Evolutionary conservation across 768 basidiomycete species (phyloP), one percentile per base, ranked within the genome.

Genomic region (Xerocomus potaroensis): DNA sequence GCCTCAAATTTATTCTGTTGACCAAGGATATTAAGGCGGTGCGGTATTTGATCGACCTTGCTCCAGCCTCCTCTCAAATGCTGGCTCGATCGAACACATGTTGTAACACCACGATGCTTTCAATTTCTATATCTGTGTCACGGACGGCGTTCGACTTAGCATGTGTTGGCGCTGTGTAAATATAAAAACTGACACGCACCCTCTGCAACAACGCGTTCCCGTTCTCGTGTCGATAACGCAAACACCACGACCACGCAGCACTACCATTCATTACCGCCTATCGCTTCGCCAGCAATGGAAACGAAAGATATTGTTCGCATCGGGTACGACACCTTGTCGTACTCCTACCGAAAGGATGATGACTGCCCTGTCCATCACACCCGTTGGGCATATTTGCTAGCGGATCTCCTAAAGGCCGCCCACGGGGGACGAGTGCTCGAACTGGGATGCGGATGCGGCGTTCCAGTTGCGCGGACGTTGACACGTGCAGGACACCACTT

Each of bases 211-310:
- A 46, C 45, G 12, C 44, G 15, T 12, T 15, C 29, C 42, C 10
- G 38, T 46, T 37, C 44, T 43, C 43, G 11, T 41, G 31, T 31
- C 31, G 16, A 18, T 16, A 18, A 24, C 4, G 32, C 21, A 11
- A 38, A 21, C 42, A 14, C 41, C 48, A 30, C 24, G n/a, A 21
- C 30, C n/a, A n/a, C n/a, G n/a, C 15, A 10, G n/a, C 34, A 43
- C 39, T 22, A 10, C 39, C 16, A 16, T 55, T 63, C 55, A 63
- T 61, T 53, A 55, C 58, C 61, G 55, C 53, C 27, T 16, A 44
- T 32, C 46, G 34, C 29, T 32, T 19, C 30, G 9, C 49, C 19
- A n/a, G 31, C 9, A 39, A 55, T 53, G 55, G 39, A 48, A 5
- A 30, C 39, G 1, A 48, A 47, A 34, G 45, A 43, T 19, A 39